Percentiles rank a stretch among this genome's conserved stretches.
Evolutionary conservation across 1,284 basidiomycete species (phyloP).

Genomic region (Ganoderma boninense): DNA sequence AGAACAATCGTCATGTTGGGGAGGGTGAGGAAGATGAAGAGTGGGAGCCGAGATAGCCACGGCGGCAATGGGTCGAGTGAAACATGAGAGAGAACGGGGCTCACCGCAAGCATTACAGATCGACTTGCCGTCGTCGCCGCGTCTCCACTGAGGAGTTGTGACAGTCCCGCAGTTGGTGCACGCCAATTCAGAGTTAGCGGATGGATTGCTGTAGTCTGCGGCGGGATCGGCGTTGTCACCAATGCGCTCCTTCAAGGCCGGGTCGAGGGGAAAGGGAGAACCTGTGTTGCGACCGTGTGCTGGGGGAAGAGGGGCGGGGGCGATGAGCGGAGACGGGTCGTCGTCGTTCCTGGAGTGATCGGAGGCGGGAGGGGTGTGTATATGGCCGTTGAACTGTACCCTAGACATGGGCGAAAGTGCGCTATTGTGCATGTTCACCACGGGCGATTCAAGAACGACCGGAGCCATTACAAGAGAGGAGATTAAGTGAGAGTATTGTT

Average conservation of each 20-base stretch:
- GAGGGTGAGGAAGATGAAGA: constrained; percentile 35
- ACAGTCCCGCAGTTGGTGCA: constrained; percentile 79
- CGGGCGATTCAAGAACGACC: constrained; percentile 42
- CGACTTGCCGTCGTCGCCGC: constrained; percentile 80
- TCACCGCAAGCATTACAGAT: constrained; percentile 91
- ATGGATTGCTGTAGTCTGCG: constrained; percentile 34
- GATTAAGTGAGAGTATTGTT: constrained; percentile 28
- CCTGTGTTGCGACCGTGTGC: constrained; percentile 34
- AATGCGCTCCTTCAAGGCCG: constrained; percentile 33
- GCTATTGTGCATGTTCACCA: constrained; percentile 41
- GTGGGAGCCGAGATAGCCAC: constrained; percentile 41
- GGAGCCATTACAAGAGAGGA: constrained; percentile 39
- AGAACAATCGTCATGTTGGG: constrained; percentile 29
- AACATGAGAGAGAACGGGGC: constrained; percentile 48
- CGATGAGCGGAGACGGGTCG: constrained; percentile 36
- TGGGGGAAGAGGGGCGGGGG: constrained; percentile 38
- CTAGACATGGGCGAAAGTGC: constrained; percentile 39
- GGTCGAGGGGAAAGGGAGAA: constrained; percentile 38
- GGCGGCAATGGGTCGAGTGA: constrained; percentile 39
- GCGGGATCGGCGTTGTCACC: constrained; percentile 34
- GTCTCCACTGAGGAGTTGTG: constrained; percentile 84
- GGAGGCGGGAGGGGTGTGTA: constrained; percentile 43
- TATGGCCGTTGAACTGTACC: constrained; percentile 41
- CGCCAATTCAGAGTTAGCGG: constrained; percentile 34
- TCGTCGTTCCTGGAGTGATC: constrained; percentile 43